phyloP scores from a whole-genome alignment of 495 filamentous ascomycete genomes.

The Lophium mytilinum region DNA sequence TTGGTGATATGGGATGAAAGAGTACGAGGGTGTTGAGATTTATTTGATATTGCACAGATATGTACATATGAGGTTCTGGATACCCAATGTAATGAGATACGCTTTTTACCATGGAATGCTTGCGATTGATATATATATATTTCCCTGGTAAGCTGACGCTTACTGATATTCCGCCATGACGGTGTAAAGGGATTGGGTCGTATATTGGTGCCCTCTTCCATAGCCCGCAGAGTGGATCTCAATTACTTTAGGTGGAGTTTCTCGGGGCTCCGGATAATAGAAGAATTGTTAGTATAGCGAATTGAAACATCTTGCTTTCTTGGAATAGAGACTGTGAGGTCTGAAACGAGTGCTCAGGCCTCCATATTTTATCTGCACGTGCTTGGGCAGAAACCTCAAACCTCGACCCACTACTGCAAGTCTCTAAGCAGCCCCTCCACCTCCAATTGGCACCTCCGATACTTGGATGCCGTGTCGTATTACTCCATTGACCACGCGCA shows the following conservation, averaged over 20 bases:
- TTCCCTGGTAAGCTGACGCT: no score
- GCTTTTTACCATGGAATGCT: background rate
- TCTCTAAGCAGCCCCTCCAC: background rate
- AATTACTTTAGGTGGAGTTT: no score
- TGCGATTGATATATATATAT: no score
- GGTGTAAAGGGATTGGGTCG: background rate
- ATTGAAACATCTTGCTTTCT: no score
- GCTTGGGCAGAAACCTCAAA: background rate
- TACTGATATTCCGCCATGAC: background rate
- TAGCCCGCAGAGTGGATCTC: no score
- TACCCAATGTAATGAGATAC: background rate
- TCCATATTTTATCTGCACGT: no score
- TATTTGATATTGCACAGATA: background rate
- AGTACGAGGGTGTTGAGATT: background rate
- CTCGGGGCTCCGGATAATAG: no score
- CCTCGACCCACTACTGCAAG: background rate
- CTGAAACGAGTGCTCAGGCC: no score
- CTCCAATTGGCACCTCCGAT: background rate
- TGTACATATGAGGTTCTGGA: background rate
- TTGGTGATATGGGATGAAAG: constrained; percentile 11
- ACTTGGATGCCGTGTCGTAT: constrained; percentile 12
- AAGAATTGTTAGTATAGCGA: no score
- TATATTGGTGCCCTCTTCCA: no score
- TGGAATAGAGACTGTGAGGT: no score
- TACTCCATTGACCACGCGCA: background rate